These are phyloP conservation scores for Ballota nigra DNA, from an alignment of 257 asterid genomes.

Conservation along the genomic window DNA sequence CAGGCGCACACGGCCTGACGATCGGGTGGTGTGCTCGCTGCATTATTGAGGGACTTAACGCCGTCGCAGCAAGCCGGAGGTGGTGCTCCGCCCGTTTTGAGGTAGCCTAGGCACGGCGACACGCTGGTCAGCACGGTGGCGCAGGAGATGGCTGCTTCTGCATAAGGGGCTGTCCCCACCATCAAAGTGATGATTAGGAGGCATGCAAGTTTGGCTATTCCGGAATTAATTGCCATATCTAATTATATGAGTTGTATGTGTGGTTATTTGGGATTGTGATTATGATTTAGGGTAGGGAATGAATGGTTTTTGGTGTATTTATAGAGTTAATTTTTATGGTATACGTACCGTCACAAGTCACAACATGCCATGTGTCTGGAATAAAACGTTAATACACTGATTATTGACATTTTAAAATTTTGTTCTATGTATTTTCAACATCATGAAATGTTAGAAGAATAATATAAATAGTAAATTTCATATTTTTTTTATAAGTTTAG, in stretches of 20 bases:
- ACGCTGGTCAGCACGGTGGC: constrained; percentile 14
- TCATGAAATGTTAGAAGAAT: too few species aligned
- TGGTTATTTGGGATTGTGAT: too few species aligned
- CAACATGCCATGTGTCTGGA: background rate
- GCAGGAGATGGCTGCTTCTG: constrained; percentile 36
- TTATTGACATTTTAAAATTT: too few species aligned
- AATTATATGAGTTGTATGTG: too few species aligned
- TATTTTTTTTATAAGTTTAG: too few species aligned
- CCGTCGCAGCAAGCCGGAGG: constrained; percentile 36
- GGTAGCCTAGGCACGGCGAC: constrained; percentile 30
- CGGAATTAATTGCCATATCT: background rate
- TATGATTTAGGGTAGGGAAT: too few species aligned
- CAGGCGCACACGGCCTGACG: constrained; percentile 36
- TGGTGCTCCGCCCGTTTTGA: background rate
- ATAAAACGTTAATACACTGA: too few species aligned
- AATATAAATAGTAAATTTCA: too few species aligned
- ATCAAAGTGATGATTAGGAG: background rate
- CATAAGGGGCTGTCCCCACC: background rate
- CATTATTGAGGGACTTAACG: constrained; percentile 9
- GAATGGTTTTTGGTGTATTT: background rate
- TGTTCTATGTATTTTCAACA: too few species aligned
- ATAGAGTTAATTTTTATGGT: too few species aligned
- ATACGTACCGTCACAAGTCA: background rate
- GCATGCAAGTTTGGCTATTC: background rate
- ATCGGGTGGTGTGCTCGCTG: constrained; percentile 32